Conservation (phyloP, 352 stramenopile species). For the Pythium aquatile region DNA sequence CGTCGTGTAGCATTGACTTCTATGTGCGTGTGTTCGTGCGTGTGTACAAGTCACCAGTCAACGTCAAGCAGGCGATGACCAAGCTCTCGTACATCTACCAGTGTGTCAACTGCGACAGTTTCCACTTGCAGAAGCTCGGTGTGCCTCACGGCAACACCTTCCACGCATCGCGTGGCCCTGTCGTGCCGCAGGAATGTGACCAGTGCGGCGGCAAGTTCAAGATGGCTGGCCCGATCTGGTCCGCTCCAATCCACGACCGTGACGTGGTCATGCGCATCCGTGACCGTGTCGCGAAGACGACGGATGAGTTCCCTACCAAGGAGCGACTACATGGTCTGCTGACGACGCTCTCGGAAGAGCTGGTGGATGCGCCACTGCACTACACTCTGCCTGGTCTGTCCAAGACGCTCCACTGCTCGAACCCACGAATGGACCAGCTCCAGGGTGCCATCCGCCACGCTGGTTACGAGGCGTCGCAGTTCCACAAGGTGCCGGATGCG, state of each 20-base stretch:
- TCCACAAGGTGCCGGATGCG: constrained; percentile 97
- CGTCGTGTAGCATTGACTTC: constrained; percentile 99
- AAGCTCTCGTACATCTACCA: constrained; percentile 88
- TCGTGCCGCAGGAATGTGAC: constrained; percentile 72
- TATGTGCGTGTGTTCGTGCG: constrained; percentile 99
- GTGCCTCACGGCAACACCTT: constrained; percentile 84
- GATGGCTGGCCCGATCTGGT: constrained; percentile 97
- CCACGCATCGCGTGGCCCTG: constrained; percentile 71
- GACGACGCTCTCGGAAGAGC: constrained; percentile 95
- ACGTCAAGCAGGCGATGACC: constrained; percentile 93
- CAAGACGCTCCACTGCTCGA: constrained; percentile 92
- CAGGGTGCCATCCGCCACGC: constrained; percentile 94
- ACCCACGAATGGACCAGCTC: constrained; percentile 93
- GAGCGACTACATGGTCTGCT: constrained; percentile 93
- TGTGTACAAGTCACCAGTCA: constrained; percentile 95
- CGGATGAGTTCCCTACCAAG: constrained; percentile 90
- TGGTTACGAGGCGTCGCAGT: constrained; percentile 96
- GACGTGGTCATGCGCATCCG: constrained; percentile 85
- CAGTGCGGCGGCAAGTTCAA: constrained; percentile 85
- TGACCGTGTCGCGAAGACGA: constrained; percentile 73
- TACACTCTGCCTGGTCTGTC: constrained; percentile 95
- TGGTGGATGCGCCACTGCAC: constrained; percentile 95
- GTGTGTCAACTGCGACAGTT: constrained; percentile 97
- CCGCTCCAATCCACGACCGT: constrained; percentile 94
- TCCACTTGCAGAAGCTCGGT: constrained; percentile 95